Conservation (phyloP, 805 yeast genomes). For the Starmerella sirachaensis region DNA sequence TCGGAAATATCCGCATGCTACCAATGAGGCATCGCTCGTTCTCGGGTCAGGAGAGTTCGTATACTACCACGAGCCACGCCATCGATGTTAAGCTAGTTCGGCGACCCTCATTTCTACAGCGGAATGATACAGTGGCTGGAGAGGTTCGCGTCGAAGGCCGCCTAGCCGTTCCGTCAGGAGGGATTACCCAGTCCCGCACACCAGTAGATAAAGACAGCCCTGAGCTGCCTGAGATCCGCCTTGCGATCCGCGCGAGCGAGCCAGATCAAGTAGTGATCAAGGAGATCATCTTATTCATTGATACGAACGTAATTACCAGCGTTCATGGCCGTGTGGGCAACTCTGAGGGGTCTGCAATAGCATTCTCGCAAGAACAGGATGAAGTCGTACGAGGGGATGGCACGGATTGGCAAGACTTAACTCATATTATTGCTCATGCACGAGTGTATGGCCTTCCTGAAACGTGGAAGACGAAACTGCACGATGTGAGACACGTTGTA, state of each 20-base stretch:
- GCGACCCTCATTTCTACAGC: constrained; percentile 10
- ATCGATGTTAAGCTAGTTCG: constrained; percentile 2
- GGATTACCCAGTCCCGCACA: constrained; percentile 3
- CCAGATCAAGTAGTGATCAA: not conserved
- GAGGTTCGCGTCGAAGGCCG: constrained; percentile 6
- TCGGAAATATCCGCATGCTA: constrained; percentile 3
- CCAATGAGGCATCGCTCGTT: constrained; percentile 3
- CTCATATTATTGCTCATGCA: constrained; percentile 2
- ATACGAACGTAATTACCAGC: constrained; percentile 4
- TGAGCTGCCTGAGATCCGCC: not conserved
- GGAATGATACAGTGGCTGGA: not conserved
- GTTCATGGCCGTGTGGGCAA: not conserved
- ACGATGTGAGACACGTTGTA: constrained; percentile 5
- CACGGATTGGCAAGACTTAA: constrained; percentile 7
- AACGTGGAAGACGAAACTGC: constrained; percentile 7
- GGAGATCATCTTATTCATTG: constrained; percentile 9
- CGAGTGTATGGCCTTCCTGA: constrained; percentile 10
- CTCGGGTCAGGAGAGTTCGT: not conserved
- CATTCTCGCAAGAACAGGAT: not conserved
- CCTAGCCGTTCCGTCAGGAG: constrained; percentile 3
- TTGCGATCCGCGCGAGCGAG: constrained; percentile 1
- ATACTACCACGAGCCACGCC: not conserved
- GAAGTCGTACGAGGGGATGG: not conserved
- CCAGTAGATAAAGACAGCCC: not conserved
- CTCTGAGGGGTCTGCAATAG: constrained; percentile 5